These are phyloP conservation scores for Harrya chromipes DNA, from an alignment of 768 basidiomycete species.

Conservation along the genomic window DNA sequence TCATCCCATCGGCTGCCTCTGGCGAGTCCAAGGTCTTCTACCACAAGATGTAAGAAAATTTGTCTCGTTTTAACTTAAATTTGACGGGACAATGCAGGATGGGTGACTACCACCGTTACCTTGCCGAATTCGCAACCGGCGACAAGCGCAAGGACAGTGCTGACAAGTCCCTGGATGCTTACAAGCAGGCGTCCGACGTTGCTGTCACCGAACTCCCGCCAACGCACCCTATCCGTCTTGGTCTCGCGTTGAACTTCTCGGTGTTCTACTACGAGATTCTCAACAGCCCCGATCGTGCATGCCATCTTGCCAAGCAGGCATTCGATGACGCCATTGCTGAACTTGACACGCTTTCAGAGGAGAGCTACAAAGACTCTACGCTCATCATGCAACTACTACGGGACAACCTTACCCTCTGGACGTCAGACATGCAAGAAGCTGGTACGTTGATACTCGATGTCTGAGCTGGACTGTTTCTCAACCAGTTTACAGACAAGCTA, in stretches of 20 bases:
- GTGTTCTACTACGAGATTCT: slow-evolving; percentile 99
- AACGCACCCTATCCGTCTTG: slow-evolving; percentile 97
- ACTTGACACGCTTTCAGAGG: slow-evolving; percentile 97
- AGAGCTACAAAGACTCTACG: slow-evolving; percentile 99
- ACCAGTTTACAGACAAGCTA: slow-evolving; percentile 54
- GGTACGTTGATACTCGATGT: slow-evolving; percentile 48
- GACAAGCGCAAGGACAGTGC: slow-evolving; percentile 97
- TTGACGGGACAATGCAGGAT: slow-evolving; percentile 56
- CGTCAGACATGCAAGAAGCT: slow-evolving; percentile 94
- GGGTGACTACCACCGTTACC: slow-evolving; percentile 99
- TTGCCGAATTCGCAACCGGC: slow-evolving; percentile 97
- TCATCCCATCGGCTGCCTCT: slow-evolving; percentile 93
- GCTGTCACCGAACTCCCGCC: slow-evolving; percentile 94
- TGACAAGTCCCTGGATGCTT: slow-evolving; percentile 94
- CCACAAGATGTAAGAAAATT: slow-evolving; percentile 95
- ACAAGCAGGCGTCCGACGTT: slow-evolving; percentile 97
- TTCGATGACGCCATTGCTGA: slow-evolving; percentile 99
- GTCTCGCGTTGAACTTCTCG: slow-evolving; percentile 98
- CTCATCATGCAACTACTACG: slow-evolving; percentile 95
- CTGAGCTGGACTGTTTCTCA: slow-evolving; percentile 4
- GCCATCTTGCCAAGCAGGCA: slow-evolving; percentile 98
- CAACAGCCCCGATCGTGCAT: slow-evolving; percentile 97
- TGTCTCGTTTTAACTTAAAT: neutral
- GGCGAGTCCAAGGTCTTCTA: slow-evolving; percentile 99
- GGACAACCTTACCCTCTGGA: slow-evolving; percentile 98